Base-by-base conservation (phyloP, 305 asterid species). In the Ajuga reptans region DNA sequence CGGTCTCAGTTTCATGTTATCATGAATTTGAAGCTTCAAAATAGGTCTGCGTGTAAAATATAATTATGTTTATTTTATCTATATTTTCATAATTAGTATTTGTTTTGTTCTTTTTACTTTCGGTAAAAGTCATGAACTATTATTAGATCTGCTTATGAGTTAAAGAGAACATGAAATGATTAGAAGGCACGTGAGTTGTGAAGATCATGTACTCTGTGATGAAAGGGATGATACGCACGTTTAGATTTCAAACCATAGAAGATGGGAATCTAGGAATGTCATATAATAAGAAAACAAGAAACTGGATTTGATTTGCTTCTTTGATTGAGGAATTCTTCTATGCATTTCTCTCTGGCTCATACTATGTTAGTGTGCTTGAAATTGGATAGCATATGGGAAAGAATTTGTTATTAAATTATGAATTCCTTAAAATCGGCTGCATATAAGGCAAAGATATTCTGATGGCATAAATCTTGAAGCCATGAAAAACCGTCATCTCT, bases 381-480 rank as follows among this genome's bases (percentile, higher is more conserved):
- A 14, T 55, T 11, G 37, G 3, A 43, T 16, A 10, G 53, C 55
- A 43, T 17, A 10, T 47, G n/a, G 47, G 27, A 29, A 31, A 62
- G 17, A 21, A 54, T 7, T 24, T 64, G 27, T 7, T 53, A 1
- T 9, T 39, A 6, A 12, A 12, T 37, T 69, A 24, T 42, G 18
- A 56, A 53, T 27, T 31, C 11, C 39, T 43, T 5, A 64, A 37
- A 63, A 9, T 14, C 37, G 7, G 31, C 60, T 49, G 12, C 15
- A 11, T 58, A 63, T 59, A 29, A 71, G 33, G 18, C 55, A 15
- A 31, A 37, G 9, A 54, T 5, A 24, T 11, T 41, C 16, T 56
- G 43, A n/a, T 60, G 54, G 16, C 56, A 43, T 17, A 34, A 31
- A 15, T 55, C 46, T 63, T 61, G 50, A 78, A 42, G 64, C 53